Evolutionary conservation across 2,329 filamentous ascomycete species (phyloP).

Genomic region (Colletotrichum camelliae): DNA sequence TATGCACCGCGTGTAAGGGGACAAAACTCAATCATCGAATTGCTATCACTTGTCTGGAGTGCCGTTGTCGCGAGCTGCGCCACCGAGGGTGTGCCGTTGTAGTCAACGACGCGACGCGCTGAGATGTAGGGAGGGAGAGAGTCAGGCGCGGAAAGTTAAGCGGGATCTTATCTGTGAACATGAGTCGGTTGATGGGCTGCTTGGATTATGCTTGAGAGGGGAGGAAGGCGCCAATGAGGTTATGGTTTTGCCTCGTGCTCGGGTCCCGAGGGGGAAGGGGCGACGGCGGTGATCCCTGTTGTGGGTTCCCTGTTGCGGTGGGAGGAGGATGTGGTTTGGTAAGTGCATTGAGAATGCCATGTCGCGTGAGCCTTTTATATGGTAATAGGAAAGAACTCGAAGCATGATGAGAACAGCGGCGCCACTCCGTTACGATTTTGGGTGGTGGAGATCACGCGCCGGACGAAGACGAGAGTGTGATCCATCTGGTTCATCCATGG

Average conservation of each 20-base stretch:
- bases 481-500: too few relatives aligned
- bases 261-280: not conserved
- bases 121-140: not conserved
- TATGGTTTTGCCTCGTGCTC: not conserved
- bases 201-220: not conserved
- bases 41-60: not conserved
- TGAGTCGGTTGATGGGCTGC: not conserved
- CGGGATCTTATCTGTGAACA: not conserved
- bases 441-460: too few relatives aligned
- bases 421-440: too few relatives aligned
- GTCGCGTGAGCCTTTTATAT: too few relatives aligned
- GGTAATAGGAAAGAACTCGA: too few relatives aligned
- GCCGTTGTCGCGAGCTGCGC: not conserved
- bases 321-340: not conserved
- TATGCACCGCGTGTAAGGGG: not conserved
- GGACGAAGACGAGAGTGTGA: too few relatives aligned
- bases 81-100: fast-evolving
- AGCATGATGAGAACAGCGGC: too few relatives aligned
- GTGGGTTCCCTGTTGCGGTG: too few relatives aligned
- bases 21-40: not conserved
- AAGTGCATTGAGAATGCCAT: not conserved
- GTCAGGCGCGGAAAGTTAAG: not conserved
- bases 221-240: not conserved
- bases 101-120: not conserved
- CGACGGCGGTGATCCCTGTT: not conserved